Conservation (phyloP, 2,329 filamentous ascomycete genomes). For the Blastomyces parvus region DNA sequence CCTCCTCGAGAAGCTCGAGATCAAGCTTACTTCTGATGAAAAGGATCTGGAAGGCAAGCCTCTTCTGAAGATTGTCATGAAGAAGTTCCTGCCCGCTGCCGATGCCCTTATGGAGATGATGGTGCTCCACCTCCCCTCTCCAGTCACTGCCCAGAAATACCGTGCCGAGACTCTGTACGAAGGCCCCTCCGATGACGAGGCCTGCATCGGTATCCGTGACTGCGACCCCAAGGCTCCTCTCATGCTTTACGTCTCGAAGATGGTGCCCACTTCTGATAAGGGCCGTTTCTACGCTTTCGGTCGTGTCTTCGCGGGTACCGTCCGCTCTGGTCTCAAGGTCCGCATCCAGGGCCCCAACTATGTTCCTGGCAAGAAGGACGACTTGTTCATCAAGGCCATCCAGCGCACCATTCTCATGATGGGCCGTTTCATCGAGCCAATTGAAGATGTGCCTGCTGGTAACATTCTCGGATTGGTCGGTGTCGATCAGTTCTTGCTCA, state of each 20-base stretch:
- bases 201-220: conserved; percentile 93
- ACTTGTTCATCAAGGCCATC: conserved; percentile 98
- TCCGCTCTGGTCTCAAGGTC: conserved; percentile 96
- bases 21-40: conserved; percentile 83
- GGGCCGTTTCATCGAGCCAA: conserved; percentile 97
- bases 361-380: conserved; percentile 94
- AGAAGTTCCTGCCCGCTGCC: conserved; percentile 95
- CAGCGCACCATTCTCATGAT: conserved; percentile 99
- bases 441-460: conserved; percentile 97
- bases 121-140: conserved; percentile 97
- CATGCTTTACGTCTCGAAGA: conserved; percentile 99
- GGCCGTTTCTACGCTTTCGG: conserved; percentile 99
- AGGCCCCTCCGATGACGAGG: conserved; percentile 86
- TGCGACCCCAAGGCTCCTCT: conserved; percentile 96
- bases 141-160: conserved; percentile 91
- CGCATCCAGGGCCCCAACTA: conserved; percentile 99
- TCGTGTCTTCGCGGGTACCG: conserved; percentile 99
- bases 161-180: conserved; percentile 98
- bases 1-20: conserved; percentile 84
- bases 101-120: conserved; percentile 99
- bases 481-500: conserved; percentile 99
- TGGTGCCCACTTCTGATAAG: conserved; percentile 99
- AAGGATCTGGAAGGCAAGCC: conserved; percentile 93
- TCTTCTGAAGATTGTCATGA: conserved; percentile 96
- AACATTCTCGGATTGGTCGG: conserved; percentile 99